Evolutionary conservation across 208 protist species (phyloP), one percentile per base, ranked within the genome.

Genomic region (Leishmania martiniquensis): DNA sequence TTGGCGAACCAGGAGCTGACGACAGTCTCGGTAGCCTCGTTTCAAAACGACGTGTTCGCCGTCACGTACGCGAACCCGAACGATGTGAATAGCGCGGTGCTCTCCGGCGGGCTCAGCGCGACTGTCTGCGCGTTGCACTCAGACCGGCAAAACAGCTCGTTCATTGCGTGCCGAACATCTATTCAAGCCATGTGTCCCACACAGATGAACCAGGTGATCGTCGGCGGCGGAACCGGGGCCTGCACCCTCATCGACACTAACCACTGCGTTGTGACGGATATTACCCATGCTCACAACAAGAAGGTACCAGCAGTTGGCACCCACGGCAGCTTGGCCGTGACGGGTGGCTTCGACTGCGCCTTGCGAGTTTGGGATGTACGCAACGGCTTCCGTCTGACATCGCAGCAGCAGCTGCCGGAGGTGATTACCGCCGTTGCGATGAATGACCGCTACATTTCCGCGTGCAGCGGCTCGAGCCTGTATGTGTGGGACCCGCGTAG

Each of bases 1-100:
- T 80, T 97, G n/a, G 86, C 85, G 29, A 84, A 78, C 25, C 91
- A 94, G 69, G 91, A 96, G 55, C 83, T 97, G 47, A 87, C 81
- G 4, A 91, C 93, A 15, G 93, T 91, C 17, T 97, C 93, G 1
- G 91, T 96, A 17, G 90, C 91, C 2, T 95, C 91, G 32, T 95
- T 97, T 81, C 93, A 97, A 70, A 93, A 87, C 80, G 93, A 97
- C 82, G 93, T 96, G 15, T 97, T 97, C 62, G 91, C 93, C 52
- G 93, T 97, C 57, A 94, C 91, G 13, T 97, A 97, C 77, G 87
- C 88, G 1, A 86, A 93, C 72, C 72, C 78, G 25, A 87, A 80
- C 49, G 91, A 97, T 75, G 84, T 91, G 45, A 91, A 62, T 81
- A 96, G 91, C 74, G 85, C 89, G 6, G 93, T 97, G 76, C 82